Conservation (phyloP, 208 protist genomes). For the Trypanosoma cruzi region DNA sequence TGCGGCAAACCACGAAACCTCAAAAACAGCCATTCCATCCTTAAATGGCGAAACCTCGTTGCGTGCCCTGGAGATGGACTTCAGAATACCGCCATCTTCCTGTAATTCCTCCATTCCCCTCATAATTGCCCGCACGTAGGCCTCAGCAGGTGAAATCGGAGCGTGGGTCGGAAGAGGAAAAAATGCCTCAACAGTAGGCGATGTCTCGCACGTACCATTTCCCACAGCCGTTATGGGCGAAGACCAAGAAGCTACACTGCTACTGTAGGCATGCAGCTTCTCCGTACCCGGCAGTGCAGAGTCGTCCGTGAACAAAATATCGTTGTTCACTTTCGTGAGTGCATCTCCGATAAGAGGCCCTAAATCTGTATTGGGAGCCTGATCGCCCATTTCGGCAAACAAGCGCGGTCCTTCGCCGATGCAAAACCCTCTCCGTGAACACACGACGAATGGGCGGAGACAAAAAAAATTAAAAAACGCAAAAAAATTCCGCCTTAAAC, state of each 20-base stretch:
- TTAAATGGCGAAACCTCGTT: conserved; percentile 14
- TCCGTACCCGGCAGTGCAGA: neutral
- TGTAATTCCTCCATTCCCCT: neutral
- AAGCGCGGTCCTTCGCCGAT: neutral
- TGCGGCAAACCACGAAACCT: conserved; percentile 12
- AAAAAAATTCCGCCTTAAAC: neutral
- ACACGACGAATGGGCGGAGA: neutral
- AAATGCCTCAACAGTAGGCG: neutral
- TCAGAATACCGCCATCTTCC: neutral
- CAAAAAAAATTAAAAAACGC: neutral
- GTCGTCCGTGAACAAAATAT: neutral
- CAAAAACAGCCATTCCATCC: conserved; percentile 19
- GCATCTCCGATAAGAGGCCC: neutral
- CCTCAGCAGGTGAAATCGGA: neutral
- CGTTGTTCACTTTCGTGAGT: neutral
- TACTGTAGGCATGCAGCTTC: neutral
- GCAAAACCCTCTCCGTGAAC: neutral
- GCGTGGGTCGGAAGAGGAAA: neutral
- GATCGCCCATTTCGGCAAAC: neutral
- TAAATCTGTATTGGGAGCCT: neutral
- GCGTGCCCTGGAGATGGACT: neutral
- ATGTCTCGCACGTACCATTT: neutral
- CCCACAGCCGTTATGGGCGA: neutral
- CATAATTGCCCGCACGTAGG: conserved; percentile 6
- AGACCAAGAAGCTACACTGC: neutral